Evolutionary conservation across 2,329 filamentous ascomycete genomes (phyloP), one percentile per base, ranked within the genome.

Genomic region (Fusarium dlaminii): DNA sequence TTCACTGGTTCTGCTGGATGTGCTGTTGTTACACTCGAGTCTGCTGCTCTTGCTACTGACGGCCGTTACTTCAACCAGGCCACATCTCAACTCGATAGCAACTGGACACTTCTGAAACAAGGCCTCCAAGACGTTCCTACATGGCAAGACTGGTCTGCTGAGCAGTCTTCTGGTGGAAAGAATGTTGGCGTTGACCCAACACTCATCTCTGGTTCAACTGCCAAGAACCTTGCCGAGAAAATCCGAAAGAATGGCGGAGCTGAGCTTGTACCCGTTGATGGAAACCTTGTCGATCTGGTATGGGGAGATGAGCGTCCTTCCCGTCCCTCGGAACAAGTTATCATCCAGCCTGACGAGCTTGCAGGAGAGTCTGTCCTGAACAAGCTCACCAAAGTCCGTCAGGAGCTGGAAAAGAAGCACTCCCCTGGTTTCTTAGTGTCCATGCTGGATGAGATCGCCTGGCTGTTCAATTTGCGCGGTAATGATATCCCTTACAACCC

Each of bases 21-120:
- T 73, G 96, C 95, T 43, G 92, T 99, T 57, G 88, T 99, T 64
- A 96, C 95, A 6, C 89, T 90, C 56, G 92, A 94, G 58, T 95
- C 95, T 82, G 96, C 96, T 22, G 94, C 94, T 20, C 86, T 99
- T 65, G 94, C 96, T 18, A 99, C 96, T 36, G 96, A 99, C 81
- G 96, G 96, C 36, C 92, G 96, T 75, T 99, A 99, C 84, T 99
- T 98, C 88, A 98, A 97, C 84, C 96, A 99, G 83, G 96, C 96
- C 32, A 87, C 91, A 71, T 94, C 95, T 79, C 94, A 99, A 82
- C 90, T 99, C 36, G 96, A 98, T 82, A 85, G 84, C 78, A 98
- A 98, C 82, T 99, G 96, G 96, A 86, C 90, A 56, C 87, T 99
- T 45, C 86, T 99, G 70, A 99, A 98, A 86, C 94, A 97, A 79